Conservation (phyloP, 306 rosid species). For the Ceratonia siliqua region DNA sequence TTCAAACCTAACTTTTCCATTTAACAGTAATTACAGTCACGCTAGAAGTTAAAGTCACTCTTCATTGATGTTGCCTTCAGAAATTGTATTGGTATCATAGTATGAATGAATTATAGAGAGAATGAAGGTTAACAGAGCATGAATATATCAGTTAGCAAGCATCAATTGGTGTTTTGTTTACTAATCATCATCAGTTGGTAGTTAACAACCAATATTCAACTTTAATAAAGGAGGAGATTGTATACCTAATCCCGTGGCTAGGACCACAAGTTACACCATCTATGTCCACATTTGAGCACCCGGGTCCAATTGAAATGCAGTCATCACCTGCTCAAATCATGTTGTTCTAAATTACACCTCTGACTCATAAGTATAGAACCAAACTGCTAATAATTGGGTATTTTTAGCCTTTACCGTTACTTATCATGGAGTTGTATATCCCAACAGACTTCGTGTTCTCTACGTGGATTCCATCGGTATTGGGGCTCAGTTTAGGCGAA, state of each 20-base stretch:
- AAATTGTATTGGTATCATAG: neutral
- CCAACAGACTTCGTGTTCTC: constrained; percentile 69
- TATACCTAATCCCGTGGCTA: constrained; percentile 91
- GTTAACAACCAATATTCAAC: constrained; percentile 16
- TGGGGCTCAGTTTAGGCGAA: constrained; percentile 93
- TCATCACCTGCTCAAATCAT: constrained; percentile 71
- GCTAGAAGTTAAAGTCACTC: neutral
- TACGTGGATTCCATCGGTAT: constrained; percentile 92
- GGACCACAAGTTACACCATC: constrained; percentile 92
- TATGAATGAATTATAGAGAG: neutral
- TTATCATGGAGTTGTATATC: constrained; percentile 69
- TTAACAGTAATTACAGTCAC: neutral
- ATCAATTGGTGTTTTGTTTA: neutral
- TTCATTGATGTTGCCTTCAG: neutral
- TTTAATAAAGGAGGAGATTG: constrained; percentile 7
- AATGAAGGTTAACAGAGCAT: neutral
- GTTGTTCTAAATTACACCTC: constrained; percentile 4
- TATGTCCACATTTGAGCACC: constrained; percentile 77
- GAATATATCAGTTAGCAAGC: neutral
- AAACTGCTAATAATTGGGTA: neutral
- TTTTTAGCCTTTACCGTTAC: constrained; percentile 62
- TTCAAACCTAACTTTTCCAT: neutral
- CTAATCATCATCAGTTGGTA: constrained; percentile 11
- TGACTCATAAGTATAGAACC: constrained; percentile 6
- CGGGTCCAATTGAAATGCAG: constrained; percentile 92